These are phyloP conservation scores for Yamadazyma oceani DNA, from an alignment of 1,139 yeast genomes.

Conservation along the genomic window DNA sequence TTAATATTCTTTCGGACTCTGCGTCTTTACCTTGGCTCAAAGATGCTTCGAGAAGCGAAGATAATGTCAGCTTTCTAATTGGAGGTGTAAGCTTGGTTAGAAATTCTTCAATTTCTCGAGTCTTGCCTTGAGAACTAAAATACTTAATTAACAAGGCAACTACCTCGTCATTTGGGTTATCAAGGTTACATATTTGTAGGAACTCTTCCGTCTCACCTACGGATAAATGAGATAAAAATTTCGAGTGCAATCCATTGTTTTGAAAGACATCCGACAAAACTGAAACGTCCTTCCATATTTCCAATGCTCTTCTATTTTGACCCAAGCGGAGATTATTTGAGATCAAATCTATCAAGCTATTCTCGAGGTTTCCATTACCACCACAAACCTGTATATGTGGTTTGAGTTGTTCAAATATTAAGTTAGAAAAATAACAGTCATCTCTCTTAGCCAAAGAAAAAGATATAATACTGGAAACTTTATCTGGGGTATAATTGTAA, in stretches of 20 bases:
- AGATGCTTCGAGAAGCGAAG: slow-evolving; percentile 34
- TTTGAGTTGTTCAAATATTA: slow-evolving; percentile 13
- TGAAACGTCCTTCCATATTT: slow-evolving; percentile 9
- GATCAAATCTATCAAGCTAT: slow-evolving; percentile 9
- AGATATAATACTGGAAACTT: slow-evolving; percentile 3
- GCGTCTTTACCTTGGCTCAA: slow-evolving; percentile 25
- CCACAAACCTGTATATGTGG: not conserved
- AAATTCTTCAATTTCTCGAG: slow-evolving; percentile 19
- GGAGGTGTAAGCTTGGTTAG: slow-evolving; percentile 28
- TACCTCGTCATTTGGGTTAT: not conserved
- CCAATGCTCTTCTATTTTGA: slow-evolving; percentile 10
- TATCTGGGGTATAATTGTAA: slow-evolving; percentile 3
- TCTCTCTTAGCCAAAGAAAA: slow-evolving; percentile 8
- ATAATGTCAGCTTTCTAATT: slow-evolving; percentile 32
- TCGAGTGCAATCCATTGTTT: not conserved
- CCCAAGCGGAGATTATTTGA: slow-evolving; percentile 13
- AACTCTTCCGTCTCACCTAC: not conserved
- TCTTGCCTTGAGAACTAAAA: not conserved
- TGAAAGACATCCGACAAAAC: not conserved
- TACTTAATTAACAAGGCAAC: not conserved
- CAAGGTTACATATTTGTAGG: not conserved
- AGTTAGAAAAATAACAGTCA: slow-evolving; percentile 18
- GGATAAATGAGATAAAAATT: slow-evolving; percentile 3
- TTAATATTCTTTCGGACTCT: slow-evolving; percentile 32
- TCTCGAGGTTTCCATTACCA: slow-evolving; percentile 1